These are phyloP conservation scores for Prorocentrum cordatum DNA, from an alignment of 169 alveolate genomes.

Conservation along the genomic window DNA sequence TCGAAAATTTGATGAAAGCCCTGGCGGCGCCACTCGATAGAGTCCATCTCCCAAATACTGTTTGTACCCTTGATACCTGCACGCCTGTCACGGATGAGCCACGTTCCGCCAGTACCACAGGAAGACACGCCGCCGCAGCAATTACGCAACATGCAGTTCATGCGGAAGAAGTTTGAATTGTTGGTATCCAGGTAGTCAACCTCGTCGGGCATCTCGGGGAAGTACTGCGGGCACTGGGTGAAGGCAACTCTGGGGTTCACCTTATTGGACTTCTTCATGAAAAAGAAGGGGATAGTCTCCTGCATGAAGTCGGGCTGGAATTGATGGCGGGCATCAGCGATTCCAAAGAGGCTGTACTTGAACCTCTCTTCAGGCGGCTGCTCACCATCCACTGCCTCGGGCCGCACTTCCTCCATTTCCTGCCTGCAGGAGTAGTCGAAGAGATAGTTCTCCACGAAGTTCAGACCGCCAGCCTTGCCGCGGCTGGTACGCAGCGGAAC, in stretches of 20 bases:
- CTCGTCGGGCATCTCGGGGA: slow-evolving; percentile 62
- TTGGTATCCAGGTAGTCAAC: slow-evolving; percentile 37
- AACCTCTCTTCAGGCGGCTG: neutral
- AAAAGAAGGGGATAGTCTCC: slow-evolving; percentile 40
- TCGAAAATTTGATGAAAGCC: no score
- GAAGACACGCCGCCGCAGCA: slow-evolving; percentile 56
- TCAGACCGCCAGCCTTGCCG: slow-evolving; percentile 61
- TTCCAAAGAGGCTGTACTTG: slow-evolving; percentile 8
- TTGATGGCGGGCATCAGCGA: slow-evolving; percentile 47
- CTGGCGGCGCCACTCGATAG: no score
- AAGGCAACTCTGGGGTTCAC: slow-evolving; percentile 13
- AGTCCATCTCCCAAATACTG: no score
- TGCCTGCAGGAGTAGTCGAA: slow-evolving; percentile 27
- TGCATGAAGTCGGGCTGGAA: slow-evolving; percentile 55
- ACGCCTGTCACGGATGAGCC: slow-evolving; percentile 24
- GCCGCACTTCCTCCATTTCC: neutral
- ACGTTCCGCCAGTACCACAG: slow-evolving; percentile 52
- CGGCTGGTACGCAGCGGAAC: slow-evolving; percentile 65
- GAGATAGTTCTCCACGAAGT: slow-evolving; percentile 46
- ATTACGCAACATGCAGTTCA: slow-evolving; percentile 57
- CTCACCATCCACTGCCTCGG: neutral
- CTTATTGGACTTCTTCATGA: slow-evolving; percentile 7
- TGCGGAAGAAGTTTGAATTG: slow-evolving; percentile 49
- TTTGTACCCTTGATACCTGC: neutral
- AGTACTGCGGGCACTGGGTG: slow-evolving; percentile 68